These are phyloP conservation scores for Exutisphaerella laricina DNA, from an alignment of 2,329 filamentous ascomycete species.

Conservation along the genomic window DNA sequence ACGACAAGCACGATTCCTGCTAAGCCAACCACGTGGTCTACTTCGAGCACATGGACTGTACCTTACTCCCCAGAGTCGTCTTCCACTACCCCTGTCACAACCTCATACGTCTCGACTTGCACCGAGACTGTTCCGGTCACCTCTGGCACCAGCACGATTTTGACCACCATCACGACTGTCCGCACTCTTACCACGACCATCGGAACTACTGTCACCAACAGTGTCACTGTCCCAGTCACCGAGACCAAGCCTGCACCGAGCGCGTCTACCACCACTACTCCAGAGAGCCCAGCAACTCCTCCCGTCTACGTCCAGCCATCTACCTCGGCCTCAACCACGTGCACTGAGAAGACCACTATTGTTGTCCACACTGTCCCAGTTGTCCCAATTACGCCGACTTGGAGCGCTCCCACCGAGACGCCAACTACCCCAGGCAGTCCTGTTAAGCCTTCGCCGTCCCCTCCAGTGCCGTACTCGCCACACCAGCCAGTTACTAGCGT, in stretches of 20 bases:
- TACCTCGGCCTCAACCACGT: slow-evolving; percentile 3
- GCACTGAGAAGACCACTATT: slow-evolving; percentile 4
- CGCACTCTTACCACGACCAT: slow-evolving; percentile 3
- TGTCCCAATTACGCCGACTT: too few species aligned
- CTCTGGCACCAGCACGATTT: slow-evolving; percentile 13
- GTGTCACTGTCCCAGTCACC: background rate
- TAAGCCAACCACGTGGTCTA: background rate
- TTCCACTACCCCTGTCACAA: slow-evolving; percentile 1
- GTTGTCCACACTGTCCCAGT: background rate
- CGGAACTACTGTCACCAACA: slow-evolving; percentile 2
- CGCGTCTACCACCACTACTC: too few species aligned
- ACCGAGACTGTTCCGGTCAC: slow-evolving; percentile 1
- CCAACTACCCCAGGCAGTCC: background rate
- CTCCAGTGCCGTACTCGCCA: background rate
- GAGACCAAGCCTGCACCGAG: slow-evolving; percentile 5
- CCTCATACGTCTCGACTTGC: background rate
- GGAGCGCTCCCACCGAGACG: too few species aligned
- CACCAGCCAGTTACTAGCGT: background rate
- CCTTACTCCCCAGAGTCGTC: background rate
- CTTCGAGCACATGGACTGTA: background rate
- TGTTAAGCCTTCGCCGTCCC: background rate
- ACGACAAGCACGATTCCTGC: background rate
- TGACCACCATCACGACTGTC: slow-evolving; percentile 31
- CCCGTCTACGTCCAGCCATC: too few species aligned
- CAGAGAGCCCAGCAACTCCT: too few species aligned